Conservation (phyloP, 352 stramenopile species). For the Globisporangium nodosum region DNA sequence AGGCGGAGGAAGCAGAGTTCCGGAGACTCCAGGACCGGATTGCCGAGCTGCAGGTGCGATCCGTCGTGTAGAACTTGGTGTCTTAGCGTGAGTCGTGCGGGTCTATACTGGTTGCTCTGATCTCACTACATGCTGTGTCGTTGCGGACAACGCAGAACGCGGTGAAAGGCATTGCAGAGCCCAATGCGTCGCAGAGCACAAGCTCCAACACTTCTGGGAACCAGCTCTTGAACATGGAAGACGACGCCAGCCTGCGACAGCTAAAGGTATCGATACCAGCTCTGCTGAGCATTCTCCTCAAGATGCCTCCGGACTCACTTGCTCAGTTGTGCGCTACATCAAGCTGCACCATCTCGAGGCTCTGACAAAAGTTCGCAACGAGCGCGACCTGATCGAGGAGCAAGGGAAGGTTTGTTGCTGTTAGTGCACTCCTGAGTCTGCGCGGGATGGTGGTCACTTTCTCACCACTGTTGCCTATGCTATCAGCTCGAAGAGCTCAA, state of each 20-base stretch:
- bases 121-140: not conserved
- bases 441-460: not conserved
- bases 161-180: constrained; percentile 2
- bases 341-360: constrained; percentile 36
- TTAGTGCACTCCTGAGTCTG: not conserved
- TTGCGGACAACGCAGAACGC: not conserved
- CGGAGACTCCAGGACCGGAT: constrained; percentile 11
- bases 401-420: constrained; percentile 36
- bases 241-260: constrained; percentile 27
- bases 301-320: not conserved
- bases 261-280: constrained; percentile 24
- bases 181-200: constrained; percentile 12
- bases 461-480: not conserved
- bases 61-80: not conserved
- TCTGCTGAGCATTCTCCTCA: not conserved
- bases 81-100: not conserved
- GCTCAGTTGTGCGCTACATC: not conserved
- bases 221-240: not conserved
- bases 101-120: no score
- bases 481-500: constrained; percentile 42
- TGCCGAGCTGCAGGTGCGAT: constrained; percentile 5
- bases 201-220: not conserved
- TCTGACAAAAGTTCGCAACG: constrained; percentile 41
- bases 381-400: constrained; percentile 51
- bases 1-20: constrained; percentile 12